These are phyloP conservation scores for Pichia nakasei DNA, from an alignment of 805 yeast species.

Conservation along the genomic window DNA sequence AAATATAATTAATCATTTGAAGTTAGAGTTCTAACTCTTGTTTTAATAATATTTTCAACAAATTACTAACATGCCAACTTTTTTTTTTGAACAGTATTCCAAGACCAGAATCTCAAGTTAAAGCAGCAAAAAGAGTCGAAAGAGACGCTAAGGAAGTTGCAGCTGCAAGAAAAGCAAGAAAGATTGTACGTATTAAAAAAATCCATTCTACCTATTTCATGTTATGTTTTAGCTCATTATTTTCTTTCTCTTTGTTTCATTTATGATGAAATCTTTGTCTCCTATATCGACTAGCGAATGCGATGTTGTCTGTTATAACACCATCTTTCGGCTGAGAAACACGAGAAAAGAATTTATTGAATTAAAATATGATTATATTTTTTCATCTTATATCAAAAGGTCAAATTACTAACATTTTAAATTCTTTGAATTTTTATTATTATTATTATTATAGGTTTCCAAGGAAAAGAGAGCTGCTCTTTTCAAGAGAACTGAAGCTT, in stretches of 20 bases:
- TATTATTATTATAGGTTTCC: constrained; percentile 27
- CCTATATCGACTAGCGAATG: constrained; percentile 54
- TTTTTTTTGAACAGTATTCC: constrained; percentile 32
- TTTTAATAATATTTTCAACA: background rate
- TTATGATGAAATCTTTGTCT: constrained; percentile 38
- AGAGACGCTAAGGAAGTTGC: constrained; percentile 70
- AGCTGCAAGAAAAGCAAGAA: constrained; percentile 71
- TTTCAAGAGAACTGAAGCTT: constrained; percentile 92
- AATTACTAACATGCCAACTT: constrained; percentile 10
- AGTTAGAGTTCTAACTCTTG: background rate
- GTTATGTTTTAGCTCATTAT: background rate
- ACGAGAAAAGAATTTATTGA: background rate
- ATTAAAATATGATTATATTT: background rate
- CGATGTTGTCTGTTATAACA: constrained; percentile 64
- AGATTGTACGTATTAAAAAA: constrained; percentile 56
- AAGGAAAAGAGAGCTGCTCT: constrained; percentile 38
- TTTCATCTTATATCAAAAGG: background rate
- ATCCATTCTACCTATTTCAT: background rate
- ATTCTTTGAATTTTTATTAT: background rate
- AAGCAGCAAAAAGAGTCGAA: constrained; percentile 72
- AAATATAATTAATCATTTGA: constrained; percentile 1
- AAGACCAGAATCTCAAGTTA: constrained; percentile 76
- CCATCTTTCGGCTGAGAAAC: constrained; percentile 64
- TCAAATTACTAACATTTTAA: constrained; percentile 16
- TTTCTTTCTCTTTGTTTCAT: constrained; percentile 2